A percentile compares a stretch with the other conserved stretches of the same genome.
phyloP scores from a whole-genome alignment of 208 protist genomes.

The Hexamita inflata region DNA sequence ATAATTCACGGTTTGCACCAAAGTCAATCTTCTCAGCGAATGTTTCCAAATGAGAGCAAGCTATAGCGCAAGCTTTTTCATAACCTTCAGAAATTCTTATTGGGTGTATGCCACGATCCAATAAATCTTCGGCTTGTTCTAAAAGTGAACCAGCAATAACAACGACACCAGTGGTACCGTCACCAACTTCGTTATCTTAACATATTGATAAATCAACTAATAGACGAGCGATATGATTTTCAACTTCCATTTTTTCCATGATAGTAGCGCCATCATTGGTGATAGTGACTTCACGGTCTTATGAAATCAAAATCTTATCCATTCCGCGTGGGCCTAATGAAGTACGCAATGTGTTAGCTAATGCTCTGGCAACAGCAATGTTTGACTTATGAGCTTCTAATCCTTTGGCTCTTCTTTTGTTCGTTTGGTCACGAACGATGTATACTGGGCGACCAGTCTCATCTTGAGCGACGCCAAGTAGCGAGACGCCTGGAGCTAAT shows the following conservation, averaged over 20 bases:
- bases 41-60: constrained; percentile 67
- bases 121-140: constrained; percentile 77
- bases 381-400: constrained; percentile 90
- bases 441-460: constrained; percentile 96
- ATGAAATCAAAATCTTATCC: constrained; percentile 77
- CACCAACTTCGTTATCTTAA: constrained; percentile 98
- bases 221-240: constrained; percentile 95
- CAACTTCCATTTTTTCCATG: constrained; percentile 66
- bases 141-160: constrained; percentile 93
- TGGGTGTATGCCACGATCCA: constrained; percentile 93
- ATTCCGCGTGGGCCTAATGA: constrained; percentile 83
- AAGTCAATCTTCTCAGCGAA: constrained; percentile 62
- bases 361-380: constrained; percentile 81
- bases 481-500: too few relatives aligned
- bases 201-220: constrained; percentile 96
- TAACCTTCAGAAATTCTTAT: constrained; percentile 91
- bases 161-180: constrained; percentile 96
- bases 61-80: constrained; percentile 83
- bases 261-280: constrained; percentile 99
- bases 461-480: constrained; percentile 75
- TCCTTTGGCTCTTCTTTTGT: constrained; percentile 78
- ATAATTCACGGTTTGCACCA: constrained; percentile 56
- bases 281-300: constrained; percentile 92
- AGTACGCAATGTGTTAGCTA: constrained; percentile 83
- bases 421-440: constrained; percentile 84